Base-by-base conservation (phyloP, 2,329 filamentous ascomycete species). In the Botrytis pseudocinerea region DNA sequence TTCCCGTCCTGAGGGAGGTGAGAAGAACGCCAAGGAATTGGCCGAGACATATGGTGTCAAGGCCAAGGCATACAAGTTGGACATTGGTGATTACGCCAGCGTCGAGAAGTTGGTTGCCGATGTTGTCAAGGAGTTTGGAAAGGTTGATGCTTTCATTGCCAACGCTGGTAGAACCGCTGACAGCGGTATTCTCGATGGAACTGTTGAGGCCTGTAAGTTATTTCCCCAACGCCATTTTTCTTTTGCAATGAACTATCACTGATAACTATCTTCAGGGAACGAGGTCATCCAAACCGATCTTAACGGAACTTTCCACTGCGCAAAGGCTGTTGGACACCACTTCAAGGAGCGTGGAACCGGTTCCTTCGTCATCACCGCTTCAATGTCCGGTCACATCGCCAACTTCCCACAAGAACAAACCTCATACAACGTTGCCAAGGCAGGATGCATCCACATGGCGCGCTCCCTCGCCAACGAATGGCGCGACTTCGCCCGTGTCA, bases 131-230 rank as follows among this genome's bases (percentile, higher is more conserved):
- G 92, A 95, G 80, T 95, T 94, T 63, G 89, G 89, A 82, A 87
- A 90, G 83, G 87, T 91, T 79, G 89, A 91, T 79, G 87, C 86
- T 78, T 90, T 91, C 82, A 87, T 91, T 76, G 89, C 89, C 82
- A 92, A 92, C 82, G 91, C 92, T 32, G 92, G 92, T 73, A 88
- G 89, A 75, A 93, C 92, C 9, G 91, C 91, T 77, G 87, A 91
- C 83, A 84, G 84, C 72, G 91, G 91, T 73, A 86, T 93, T 79
- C 85, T 93, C 66, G 91, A 93, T 75, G 89, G 89, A 76, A 85
- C 87, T 66, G 87, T 92, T 71, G 85, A 91, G 81, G 88, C 88
- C 77, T 93, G 91, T 72, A 62, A 62, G 71, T 69, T 54, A 20
- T 51, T n/a, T 28, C 38, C 28, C 38, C 1, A 4, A 22, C 18